Evolutionary conservation across 2,329 filamentous ascomycete genomes (phyloP), one percentile per base, ranked within the genome.

Genomic region (Lachnum nothofagi): DNA sequence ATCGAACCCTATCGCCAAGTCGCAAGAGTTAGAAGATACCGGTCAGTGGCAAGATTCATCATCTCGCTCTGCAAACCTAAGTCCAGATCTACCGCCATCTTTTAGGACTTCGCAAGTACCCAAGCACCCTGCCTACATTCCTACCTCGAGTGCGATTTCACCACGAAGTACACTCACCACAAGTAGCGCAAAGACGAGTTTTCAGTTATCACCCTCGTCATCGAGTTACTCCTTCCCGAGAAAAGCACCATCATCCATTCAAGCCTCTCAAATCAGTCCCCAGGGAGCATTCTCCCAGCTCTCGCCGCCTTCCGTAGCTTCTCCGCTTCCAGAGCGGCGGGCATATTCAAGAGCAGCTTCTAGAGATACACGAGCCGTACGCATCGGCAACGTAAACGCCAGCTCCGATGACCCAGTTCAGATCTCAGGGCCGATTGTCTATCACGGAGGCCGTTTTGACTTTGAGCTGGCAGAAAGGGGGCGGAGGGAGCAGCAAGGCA

Each of bases 381-480:
- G 45, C 3, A 37, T 42, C 29, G 44, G 25, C 29, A 53, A 46
- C 24, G 23, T n/a, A n/a, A 52, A 49, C 14, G 47, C 38, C 22
- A 37, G 34, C 33, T 31, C n/a, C 10, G 38, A 45, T 23, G 25
- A 24, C n/a, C 48, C 43, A 2, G 16, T 49, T n/a, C 9, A 35
- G 14, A 54, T 50, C 22, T 44, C 43, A 7, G 45, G 44, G 2
- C 51, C 49, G 8, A 43, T 51, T 4, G 34, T 47, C 19, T 19
- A 23, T 7, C 19, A 23, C 29, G 43, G 35, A 5, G 9, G 33
- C 2, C 43, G 53, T 10, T 49, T 45, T 25, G 53, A 55, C 25
- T 53, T 51, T 40, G 49, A 55, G 39, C 29, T 49, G 9, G 46
- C 43, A 7, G 51, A 54, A 16, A 23, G 38, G 37, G 51, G 52